Base-by-base conservation (phyloP, 768 basidiomycete species). In the Auriscalpium microsporum region DNA sequence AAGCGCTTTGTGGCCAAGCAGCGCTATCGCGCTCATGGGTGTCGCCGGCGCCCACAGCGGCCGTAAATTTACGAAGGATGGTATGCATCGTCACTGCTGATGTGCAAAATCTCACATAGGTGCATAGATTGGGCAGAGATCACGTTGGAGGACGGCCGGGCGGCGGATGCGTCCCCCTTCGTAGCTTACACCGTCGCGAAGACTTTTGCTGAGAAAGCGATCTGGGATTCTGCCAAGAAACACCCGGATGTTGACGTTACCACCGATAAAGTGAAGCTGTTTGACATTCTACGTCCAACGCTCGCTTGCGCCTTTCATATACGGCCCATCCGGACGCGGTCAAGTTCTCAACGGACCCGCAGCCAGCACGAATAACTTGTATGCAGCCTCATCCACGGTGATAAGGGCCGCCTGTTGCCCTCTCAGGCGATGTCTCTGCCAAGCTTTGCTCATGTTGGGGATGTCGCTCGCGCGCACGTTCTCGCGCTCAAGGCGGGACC, bases 111-210 rank as follows among this genome's bases (percentile, higher is more conserved):
- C 10, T 21, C 50, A 28, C 16, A 9, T 34, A 38, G 6, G 34
- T 14, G 14, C 28, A 5, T 34, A 46, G n/a, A 28, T 37, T 11
- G 33, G n/a, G 19, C 21, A 74, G 74, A 70, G 37, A 71, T 71
- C 73, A 67, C 28, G 65, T 34, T 55, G 63, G 1, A 60, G 62
- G 8, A 69, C 69, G 7, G 58, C 57, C 33, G 69, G 72, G 47
- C 62, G 69, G 21, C 68, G 69, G 11, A 50, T 73, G 6, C 51
- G 42, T 6, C 62, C 16, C 55, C 61, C 14, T 49, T 68, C 42
- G 63, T 70, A 38, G 64, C 63, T 14, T 79, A 77, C 57, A 47
- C 56, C 8, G 68, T 69, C 11, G 68, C 74, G 13, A 77, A 77
- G 59, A 68, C 62, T 1, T 55, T 68, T 10, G 61, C 68, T 4